These are phyloP conservation scores for Beta vulgaris DNA, from an alignment of 148 eudicot species.

Conservation along the genomic window DNA sequence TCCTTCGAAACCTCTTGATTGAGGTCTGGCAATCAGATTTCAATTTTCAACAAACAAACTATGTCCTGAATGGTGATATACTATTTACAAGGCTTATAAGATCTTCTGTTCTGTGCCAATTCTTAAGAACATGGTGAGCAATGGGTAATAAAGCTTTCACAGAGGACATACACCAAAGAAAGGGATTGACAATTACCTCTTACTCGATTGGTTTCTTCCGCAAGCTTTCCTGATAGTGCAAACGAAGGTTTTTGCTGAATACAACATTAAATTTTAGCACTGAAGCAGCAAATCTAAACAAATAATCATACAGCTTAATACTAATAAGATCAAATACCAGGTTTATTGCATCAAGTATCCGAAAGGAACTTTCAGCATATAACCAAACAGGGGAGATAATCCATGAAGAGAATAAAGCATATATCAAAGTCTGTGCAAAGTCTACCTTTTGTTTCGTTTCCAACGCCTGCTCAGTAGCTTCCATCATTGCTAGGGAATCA, in stretches of 20 bases:
- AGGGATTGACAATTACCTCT: slow-evolving; percentile 47
- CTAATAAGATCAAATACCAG: background rate
- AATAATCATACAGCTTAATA: background rate
- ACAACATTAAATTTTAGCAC: background rate
- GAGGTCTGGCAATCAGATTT: background rate
- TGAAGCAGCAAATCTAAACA: background rate
- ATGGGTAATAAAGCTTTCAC: background rate
- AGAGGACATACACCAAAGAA: background rate
- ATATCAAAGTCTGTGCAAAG: background rate
- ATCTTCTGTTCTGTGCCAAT: background rate
- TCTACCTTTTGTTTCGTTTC: slow-evolving; percentile 69
- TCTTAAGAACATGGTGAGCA: background rate
- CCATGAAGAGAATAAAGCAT: background rate
- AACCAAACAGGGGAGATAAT: background rate
- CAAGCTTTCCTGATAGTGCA: slow-evolving; percentile 96
- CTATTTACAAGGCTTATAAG: background rate
- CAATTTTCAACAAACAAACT: background rate
- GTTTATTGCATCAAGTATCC: background rate
- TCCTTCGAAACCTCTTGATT: background rate
- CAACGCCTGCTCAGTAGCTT: slow-evolving; percentile 70
- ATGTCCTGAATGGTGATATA: background rate
- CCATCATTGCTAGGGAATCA: slow-evolving; percentile 78
- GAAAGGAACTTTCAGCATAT: background rate
- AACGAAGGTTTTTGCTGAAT: slow-evolving; percentile 89
- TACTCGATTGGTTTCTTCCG: slow-evolving; percentile 88